These are phyloP conservation scores for Lolium rigidum DNA, from an alignment of 176 grass and related monocot genomes.

Conservation along the genomic window DNA sequence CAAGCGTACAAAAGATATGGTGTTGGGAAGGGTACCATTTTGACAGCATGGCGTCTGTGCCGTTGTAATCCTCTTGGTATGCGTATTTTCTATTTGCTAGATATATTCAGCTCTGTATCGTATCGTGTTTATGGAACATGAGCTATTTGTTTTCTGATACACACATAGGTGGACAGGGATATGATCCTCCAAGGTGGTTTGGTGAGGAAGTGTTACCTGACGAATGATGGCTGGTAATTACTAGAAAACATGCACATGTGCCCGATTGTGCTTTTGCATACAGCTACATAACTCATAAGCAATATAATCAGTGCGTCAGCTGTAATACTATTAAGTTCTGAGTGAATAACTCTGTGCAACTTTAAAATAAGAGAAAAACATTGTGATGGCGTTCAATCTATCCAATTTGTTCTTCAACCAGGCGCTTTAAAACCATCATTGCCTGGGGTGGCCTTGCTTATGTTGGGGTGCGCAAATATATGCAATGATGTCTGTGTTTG, in stretches of 20 bases:
- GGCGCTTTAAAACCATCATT: neutral
- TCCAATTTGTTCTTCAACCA: constrained; percentile 8
- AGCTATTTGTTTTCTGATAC: constrained; percentile 10
- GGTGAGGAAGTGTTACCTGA: constrained; percentile 61
- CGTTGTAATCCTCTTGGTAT: constrained; percentile 86
- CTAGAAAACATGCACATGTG: neutral
- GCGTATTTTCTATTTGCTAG: constrained; percentile 1
- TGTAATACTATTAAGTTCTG: constrained; percentile 1
- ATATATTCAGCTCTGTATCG: constrained; percentile 18
- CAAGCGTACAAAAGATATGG: constrained; percentile 82
- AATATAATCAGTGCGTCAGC: constrained; percentile 13
- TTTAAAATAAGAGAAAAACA: neutral
- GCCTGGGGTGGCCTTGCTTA: neutral
- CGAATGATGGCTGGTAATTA: constrained; percentile 44
- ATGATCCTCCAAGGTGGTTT: constrained; percentile 93
- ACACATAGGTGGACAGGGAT: constrained; percentile 69
- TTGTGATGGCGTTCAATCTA: neutral
- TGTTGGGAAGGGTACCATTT: constrained; percentile 66
- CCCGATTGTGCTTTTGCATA: neutral
- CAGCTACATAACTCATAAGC: neutral
- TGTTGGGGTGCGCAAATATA: neutral
- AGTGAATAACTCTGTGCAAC: constrained; percentile 13
- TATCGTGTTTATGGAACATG: constrained; percentile 17
- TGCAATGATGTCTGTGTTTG: too few species aligned
- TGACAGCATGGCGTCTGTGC: constrained; percentile 81